Conservation (phyloP, 2,329 filamentous ascomycete species). For the Hypoxylon sp. region DNA sequence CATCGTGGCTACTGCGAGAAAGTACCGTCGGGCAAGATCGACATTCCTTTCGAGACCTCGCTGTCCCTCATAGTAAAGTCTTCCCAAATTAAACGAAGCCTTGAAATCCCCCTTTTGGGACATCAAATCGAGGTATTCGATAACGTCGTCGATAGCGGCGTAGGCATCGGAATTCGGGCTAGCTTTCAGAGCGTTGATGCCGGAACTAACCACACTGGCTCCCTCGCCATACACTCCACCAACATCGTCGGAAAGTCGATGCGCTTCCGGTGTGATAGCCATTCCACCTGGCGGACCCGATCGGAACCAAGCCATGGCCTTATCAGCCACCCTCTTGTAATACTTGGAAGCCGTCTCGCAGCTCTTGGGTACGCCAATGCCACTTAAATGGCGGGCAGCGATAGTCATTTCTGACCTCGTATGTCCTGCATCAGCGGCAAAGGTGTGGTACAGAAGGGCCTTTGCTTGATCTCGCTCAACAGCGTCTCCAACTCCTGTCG, state of each 20-base stretch:
- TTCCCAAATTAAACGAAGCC: constrained; percentile 87
- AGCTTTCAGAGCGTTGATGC: constrained; percentile 81
- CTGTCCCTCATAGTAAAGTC: constrained; percentile 90
- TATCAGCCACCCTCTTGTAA: constrained; percentile 94
- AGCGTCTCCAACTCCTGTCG: constrained; percentile 87
- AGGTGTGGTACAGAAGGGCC: constrained; percentile 93
- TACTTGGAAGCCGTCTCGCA: constrained; percentile 89
- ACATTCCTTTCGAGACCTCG: constrained; percentile 81
- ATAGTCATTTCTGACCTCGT: constrained; percentile 93
- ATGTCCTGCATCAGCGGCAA: constrained; percentile 88
- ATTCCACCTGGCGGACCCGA: constrained; percentile 92
- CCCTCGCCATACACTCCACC: constrained; percentile 97
- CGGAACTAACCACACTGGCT: constrained; percentile 90
- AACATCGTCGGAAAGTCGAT: constrained; percentile 88
- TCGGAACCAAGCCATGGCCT: constrained; percentile 88
- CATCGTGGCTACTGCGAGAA: constrained; percentile 81
- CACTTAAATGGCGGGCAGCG: constrained; percentile 86
- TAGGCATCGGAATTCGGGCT: constrained; percentile 83
- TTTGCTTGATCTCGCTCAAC: constrained; percentile 91
- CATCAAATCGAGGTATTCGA: constrained; percentile 93
- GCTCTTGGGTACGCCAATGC: constrained; percentile 86
- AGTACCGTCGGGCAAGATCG: constrained; percentile 82
- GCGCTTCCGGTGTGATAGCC: constrained; percentile 81
- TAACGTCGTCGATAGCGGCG: constrained; percentile 90
- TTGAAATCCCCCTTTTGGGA: constrained; percentile 91